A percentile compares a stretch with the other conserved stretches of the same genome.
These are phyloP conservation scores for Alternaria gaisen DNA, from an alignment of 2,329 filamentous ascomycete species.

Conservation along the genomic window DNA sequence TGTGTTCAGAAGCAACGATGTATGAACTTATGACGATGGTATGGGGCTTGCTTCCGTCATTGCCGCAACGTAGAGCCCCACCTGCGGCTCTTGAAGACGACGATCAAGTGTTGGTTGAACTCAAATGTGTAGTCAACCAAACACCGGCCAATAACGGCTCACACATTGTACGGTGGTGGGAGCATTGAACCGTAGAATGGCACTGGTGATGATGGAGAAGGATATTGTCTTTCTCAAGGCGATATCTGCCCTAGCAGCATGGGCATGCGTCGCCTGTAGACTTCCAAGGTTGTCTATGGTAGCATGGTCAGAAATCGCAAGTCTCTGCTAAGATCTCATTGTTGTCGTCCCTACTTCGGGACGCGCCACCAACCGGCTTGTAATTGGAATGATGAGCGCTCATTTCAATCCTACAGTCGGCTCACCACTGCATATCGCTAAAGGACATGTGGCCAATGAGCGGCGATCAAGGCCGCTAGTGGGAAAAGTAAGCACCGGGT, in stretches of 20 bases:
- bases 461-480: constrained; percentile 5
- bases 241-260: not conserved
- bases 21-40: constrained; percentile 9
- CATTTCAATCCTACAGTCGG: constrained; percentile 4
- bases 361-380: not conserved
- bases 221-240: not conserved
- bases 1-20: not conserved
- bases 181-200: not conserved
- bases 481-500: constrained; percentile 5
- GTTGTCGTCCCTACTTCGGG: not conserved
- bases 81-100: constrained; percentile 8
- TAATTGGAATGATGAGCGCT: not conserved
- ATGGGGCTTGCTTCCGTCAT: constrained; percentile 14
- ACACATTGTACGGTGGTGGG: not conserved
- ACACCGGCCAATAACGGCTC: not conserved
- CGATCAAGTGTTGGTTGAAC: not conserved
- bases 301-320: not conserved
- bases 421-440: constrained; percentile 4
- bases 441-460: not conserved
- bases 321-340: not conserved
- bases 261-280: not conserved
- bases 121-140: not conserved
- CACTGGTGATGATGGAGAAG: not conserved
- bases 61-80: constrained; percentile 5
- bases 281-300: not conserved